Base-by-base conservation (phyloP, 2,329 filamentous ascomycete genomes). In the Diaporthe sp. region DNA sequence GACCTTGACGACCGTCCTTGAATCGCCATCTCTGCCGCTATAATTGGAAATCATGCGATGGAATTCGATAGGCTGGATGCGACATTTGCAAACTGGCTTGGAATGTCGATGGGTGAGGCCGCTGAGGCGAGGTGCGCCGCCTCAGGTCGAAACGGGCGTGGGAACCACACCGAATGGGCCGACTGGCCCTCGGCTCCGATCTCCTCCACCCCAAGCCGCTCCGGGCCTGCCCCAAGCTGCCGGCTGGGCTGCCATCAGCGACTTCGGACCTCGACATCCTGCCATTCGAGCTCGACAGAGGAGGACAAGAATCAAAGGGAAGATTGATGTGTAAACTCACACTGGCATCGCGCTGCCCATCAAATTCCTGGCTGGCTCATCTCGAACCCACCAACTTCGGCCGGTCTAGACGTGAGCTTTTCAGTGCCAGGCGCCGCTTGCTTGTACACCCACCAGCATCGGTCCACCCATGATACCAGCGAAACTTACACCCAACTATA, bases 391-490 rank as follows among this genome's bases (percentile, higher is more conserved):
- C 12, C 42, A 35, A 32, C 22, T 47, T 63, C 42, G 39, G 42
- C 25, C 59, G 59, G 59, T 50, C 27, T 8, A 25, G 42, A 50
- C 61, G 61, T 65, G 44, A 51, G 22, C 22, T 50, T 25, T 44
- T 66, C 42, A n/a, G 27, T 37, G 4, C 27, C 47, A 37, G 30
- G n/a, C 63, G 22, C 8, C 63, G 13, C 30, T 19, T 53, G 63
- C 63, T 37, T 51, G 63, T 32, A 66, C 63, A 51, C 63, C 63
- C 63, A 66, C 44, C 63, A 66, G 30, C 32, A 32, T 66, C 63
- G n/a, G 44, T 15, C 63, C 63, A 27, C 63, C 22, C 44, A 44
- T 66, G 63, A 51, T 51, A 27, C 44, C 30, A 68, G 4, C n/a
- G n/a, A n/a, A n/a, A n/a, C n/a, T n/a, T n/a, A 13, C 17, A 22